Base-by-base conservation (phyloP, 108 stramenopile species). In the Parmales sp. region DNA sequence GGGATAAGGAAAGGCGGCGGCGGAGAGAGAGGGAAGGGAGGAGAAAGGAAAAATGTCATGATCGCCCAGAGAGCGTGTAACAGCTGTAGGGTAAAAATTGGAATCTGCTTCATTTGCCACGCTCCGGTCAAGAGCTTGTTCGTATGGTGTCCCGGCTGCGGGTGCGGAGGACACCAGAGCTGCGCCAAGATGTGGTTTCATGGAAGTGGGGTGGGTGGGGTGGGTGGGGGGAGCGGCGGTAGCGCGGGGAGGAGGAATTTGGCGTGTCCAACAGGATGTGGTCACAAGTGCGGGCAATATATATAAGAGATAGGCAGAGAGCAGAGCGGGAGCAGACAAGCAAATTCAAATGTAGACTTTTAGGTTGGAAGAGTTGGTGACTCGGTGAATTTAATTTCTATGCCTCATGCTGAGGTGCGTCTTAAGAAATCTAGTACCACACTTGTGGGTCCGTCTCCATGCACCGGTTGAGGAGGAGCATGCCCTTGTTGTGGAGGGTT, bases 141-240 rank as follows among this genome's bases (percentile, higher is more conserved):
- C 79, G 86, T 91, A 19, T 91, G 86, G 88, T 91, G 90, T 44
- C 90, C 88, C n/a, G 90, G 90, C 46, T 91, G 90, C 48, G 90
- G 87, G 49, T 75, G 81, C 66, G 48, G 54, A 36, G 37, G 39
- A 1, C 67, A 72, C 67, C 31, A 26, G 3, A 16, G 13, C 23
- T 6, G 54, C 20, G 6, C 7, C 11, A 2, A 51, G 5, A 2
- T n/a, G n/a, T n/a, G n/a, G n/a, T n/a, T n/a, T n/a, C n/a, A n/a
- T n/a, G n/a, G n/a, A n/a, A n/a, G n/a, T 90, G 38, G 74, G 83
- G 48, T 90, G 89, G 88, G 86, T 81, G 45, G 88, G 82, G 39
- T 64, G 70, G 9, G 26, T 31, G 22, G 41, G 70, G 38, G 80
- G n/a, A n/a, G n/a, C n/a, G n/a, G n/a, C n/a, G n/a, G n/a, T n/a